phyloP scores from a whole-genome alignment of 768 basidiomycete species.

The Mycena olivaceomarginata region DNA sequence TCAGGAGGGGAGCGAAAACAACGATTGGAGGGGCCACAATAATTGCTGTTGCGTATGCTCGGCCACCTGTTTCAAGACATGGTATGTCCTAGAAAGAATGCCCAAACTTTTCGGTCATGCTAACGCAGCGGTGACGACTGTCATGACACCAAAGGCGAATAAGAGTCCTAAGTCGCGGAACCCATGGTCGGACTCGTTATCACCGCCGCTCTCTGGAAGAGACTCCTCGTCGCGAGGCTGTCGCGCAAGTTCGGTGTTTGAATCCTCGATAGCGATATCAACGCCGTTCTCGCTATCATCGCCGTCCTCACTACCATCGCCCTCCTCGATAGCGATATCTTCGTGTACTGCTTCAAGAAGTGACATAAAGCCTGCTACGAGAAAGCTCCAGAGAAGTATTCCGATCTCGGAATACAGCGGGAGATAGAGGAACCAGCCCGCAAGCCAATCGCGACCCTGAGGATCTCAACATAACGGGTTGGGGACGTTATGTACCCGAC shows the following conservation, averaged over 20 bases:
- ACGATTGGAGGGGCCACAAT: background rate
- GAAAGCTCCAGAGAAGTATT: no score
- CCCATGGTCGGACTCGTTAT: background rate
- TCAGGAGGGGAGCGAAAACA: background rate
- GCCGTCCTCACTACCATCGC: background rate
- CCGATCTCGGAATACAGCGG: no score
- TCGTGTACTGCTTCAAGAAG: background rate
- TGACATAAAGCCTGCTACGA: no score
- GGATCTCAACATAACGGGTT: no score
- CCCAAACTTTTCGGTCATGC: background rate
- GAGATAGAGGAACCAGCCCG: no score
- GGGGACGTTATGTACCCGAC: no score
- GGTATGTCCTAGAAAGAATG: conserved; percentile 2
- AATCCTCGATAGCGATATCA: no score
- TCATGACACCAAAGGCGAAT: background rate
- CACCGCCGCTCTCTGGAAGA: background rate
- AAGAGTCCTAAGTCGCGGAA: background rate
- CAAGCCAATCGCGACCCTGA: no score
- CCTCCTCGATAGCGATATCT: background rate
- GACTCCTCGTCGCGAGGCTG: conserved; percentile 9
- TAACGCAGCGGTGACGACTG: background rate
- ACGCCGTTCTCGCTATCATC: no score
- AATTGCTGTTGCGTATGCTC: background rate
- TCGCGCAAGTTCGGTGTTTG: background rate
- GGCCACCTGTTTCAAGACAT: background rate